A percentile compares a stretch with the other conserved stretches of the same genome.
These are phyloP conservation scores for Xylaria sp. DNA, from an alignment of 495 filamentous ascomycete species.

Conservation along the genomic window DNA sequence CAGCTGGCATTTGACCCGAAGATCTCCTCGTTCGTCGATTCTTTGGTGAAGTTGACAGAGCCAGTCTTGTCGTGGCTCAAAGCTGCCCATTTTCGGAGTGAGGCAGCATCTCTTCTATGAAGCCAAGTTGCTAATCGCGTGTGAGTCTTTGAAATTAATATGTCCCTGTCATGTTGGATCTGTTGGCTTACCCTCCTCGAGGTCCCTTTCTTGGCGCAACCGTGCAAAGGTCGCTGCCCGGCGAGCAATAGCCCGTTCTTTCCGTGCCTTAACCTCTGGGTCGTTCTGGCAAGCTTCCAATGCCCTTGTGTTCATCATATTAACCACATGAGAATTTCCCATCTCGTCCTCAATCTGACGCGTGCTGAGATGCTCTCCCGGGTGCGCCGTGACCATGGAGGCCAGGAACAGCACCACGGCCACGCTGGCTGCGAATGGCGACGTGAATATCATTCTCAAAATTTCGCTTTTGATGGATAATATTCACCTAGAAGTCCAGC, in stretches of 20 bases:
- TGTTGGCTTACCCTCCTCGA: conserved; percentile 34
- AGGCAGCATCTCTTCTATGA: conserved; percentile 50
- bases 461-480: background rate
- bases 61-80: conserved; percentile 47
- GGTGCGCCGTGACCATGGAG: conserved; percentile 34
- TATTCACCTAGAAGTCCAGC: background rate
- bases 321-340: conserved; percentile 37
- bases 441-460: conserved; percentile 35
- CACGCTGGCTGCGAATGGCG: conserved; percentile 33
- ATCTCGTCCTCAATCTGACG: conserved; percentile 35
- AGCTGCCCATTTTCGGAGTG: conserved; percentile 46
- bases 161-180: background rate
- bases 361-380: conserved; percentile 36
- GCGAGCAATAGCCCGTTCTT: conserved; percentile 40
- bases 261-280: conserved; percentile 39
- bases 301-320: conserved; percentile 38
- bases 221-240: conserved; percentile 38
- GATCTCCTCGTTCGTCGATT: conserved; percentile 54
- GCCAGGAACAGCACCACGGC: conserved; percentile 33
- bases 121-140: conserved; percentile 36
- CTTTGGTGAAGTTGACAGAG: conserved; percentile 43
- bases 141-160: background rate
- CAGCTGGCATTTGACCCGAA: conserved; percentile 54
- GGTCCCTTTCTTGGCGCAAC: conserved; percentile 34
- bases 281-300: conserved; percentile 38